These are phyloP conservation scores for Scenedesmus sp. DNA, from an alignment of 163 green algal species.

Conservation along the genomic window DNA sequence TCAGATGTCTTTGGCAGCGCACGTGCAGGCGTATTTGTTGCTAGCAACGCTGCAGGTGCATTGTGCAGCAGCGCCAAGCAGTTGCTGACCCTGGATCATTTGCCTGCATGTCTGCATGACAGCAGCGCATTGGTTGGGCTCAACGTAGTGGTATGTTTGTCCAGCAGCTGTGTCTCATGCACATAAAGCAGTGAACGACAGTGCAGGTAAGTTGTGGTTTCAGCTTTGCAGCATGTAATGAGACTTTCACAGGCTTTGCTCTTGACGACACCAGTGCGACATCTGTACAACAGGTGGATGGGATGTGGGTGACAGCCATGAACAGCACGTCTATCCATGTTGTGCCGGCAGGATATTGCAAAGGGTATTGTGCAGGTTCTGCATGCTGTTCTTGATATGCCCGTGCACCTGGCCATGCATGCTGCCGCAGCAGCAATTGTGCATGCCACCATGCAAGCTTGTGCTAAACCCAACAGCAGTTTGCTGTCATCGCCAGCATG, in stretches of 20 bases:
- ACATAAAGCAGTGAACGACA: background rate
- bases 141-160: too few relatives aligned
- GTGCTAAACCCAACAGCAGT: background rate
- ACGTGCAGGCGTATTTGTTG: background rate
- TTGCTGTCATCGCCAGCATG: background rate
- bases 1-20: background rate
- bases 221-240: background rate
- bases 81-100: background rate
- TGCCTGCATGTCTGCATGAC: background rate
- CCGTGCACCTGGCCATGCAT: background rate
- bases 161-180: background rate
- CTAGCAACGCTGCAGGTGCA: background rate
- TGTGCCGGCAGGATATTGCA: background rate
- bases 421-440: too few relatives aligned
- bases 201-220: background rate
- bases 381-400: background rate
- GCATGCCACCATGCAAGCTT: background rate
- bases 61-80: background rate
- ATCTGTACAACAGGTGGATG: too few relatives aligned
- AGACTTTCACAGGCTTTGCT: too few relatives aligned
- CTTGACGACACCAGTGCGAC: too few relatives aligned
- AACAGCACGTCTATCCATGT: background rate
- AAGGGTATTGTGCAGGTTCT: background rate
- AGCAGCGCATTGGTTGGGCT: background rate
- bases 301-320: background rate